Evolutionary conservation across 2,329 filamentous ascomycete genomes (phyloP).

Genomic region (Pleurostoma richardsiae): DNA sequence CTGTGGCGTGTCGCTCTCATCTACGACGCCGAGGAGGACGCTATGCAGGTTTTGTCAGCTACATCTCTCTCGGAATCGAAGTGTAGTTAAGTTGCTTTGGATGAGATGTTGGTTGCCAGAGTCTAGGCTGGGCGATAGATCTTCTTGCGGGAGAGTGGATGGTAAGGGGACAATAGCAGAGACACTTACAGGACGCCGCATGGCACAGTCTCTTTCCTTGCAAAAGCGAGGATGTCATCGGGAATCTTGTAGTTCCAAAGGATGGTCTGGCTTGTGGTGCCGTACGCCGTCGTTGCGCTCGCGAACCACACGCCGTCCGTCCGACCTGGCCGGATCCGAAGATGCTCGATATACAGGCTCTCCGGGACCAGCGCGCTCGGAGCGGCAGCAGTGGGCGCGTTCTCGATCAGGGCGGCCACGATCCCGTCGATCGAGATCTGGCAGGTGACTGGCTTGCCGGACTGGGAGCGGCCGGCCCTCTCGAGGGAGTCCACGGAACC

Average conservation of each 20-base stretch:
- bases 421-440: conserved; percentile 44
- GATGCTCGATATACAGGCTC: conserved; percentile 40
- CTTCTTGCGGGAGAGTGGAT: too few species aligned
- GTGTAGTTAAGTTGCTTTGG: too few species aligned
- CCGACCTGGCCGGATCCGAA: conserved; percentile 27
- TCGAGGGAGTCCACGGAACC: conserved; percentile 28
- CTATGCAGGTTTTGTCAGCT: too few species aligned
- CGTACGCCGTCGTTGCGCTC: conserved; percentile 48
- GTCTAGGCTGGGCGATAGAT: too few species aligned
- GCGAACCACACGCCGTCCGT: conserved; percentile 51
- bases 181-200: conserved; percentile 43
- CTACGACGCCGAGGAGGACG: conserved; percentile 46
- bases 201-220: conserved; percentile 47
- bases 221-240: conserved; percentile 42
- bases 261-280: conserved; percentile 47
- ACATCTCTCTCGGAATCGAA: too few species aligned
- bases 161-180: too few species aligned
- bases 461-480: conserved; percentile 19
- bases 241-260: conserved; percentile 59
- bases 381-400: conserved; percentile 12
- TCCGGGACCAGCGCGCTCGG: conserved; percentile 21
- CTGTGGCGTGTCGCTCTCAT: conserved; percentile 46
- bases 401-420: conserved; percentile 36
- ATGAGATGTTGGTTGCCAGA: too few species aligned
- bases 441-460: conserved; percentile 33